A percentile compares a stretch with the other conserved stretches of the same genome.
phyloP scores from a whole-genome alignment of 805 yeast genomes.

The Candida nitratophila region DNA sequence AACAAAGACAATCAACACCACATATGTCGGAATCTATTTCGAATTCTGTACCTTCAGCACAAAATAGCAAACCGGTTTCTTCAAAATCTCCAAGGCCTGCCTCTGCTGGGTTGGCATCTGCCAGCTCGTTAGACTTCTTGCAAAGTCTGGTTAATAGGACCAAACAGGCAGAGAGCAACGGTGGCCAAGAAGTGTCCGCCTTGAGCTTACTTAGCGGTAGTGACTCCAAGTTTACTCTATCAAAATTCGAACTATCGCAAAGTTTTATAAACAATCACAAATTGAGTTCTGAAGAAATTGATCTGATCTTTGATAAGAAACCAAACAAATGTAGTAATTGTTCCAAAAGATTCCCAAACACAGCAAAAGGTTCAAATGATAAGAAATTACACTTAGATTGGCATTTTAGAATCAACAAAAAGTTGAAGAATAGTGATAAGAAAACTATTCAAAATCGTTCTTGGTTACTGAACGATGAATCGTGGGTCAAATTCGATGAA shows the following conservation, averaged over 20 bases:
- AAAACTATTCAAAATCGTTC: slow-evolving; percentile 63
- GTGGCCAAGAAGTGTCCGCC: slow-evolving; percentile 1
- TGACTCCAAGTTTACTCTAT: slow-evolving; percentile 5
- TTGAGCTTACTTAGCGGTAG: neutral
- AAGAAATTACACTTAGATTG: slow-evolving; percentile 80
- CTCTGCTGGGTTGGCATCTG: neutral
- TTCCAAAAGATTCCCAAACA: slow-evolving; percentile 73
- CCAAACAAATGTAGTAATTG: slow-evolving; percentile 84
- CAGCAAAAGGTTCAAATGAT: slow-evolving; percentile 43
- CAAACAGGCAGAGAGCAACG: neutral
- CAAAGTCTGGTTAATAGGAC: slow-evolving; percentile 11
- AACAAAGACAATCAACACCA: neutral
- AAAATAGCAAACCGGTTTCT: neutral
- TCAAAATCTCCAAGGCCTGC: slow-evolving; percentile 6
- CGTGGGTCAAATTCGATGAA: slow-evolving; percentile 73
- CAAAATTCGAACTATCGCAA: slow-evolving; percentile 23
- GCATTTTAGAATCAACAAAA: slow-evolving; percentile 90
- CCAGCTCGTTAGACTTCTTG: slow-evolving; percentile 7
- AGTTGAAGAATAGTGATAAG: slow-evolving; percentile 40
- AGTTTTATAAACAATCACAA: slow-evolving; percentile 30
- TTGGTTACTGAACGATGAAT: slow-evolving; percentile 71
- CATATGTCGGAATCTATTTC: too few species aligned
- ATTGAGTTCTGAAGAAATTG: slow-evolving; percentile 26
- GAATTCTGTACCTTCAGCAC: neutral
- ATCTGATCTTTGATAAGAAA: slow-evolving; percentile 46